A percentile compares a stretch with the other conserved stretches of the same genome.
Evolutionary conservation across 1,139 yeast genomes (phyloP).

Genomic region (Lodderomyces parapsilosis): DNA sequence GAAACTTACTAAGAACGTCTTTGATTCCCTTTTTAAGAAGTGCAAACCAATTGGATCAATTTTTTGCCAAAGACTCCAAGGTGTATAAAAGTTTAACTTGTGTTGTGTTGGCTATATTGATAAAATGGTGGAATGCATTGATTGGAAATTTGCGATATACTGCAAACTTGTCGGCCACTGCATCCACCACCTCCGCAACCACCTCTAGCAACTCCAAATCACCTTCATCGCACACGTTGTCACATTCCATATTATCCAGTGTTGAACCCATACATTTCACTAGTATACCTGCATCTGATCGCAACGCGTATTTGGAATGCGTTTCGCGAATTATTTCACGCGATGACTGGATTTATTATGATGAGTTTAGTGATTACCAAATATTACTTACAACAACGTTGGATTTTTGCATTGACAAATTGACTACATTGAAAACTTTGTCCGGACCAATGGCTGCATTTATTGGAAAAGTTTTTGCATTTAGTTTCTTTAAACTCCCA

Average conservation of each 20-base stretch:
- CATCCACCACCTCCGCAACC: constrained; percentile 3
- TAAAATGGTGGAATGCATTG: constrained; percentile 70
- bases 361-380: constrained; percentile 26
- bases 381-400: constrained; percentile 51
- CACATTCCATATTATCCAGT: neutral
- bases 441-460: constrained; percentile 68
- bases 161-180: constrained; percentile 9
- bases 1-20: constrained; percentile 65
- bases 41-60: constrained; percentile 25
- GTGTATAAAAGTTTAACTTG: constrained; percentile 35
- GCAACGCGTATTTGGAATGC: constrained; percentile 73
- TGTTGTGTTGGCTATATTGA: constrained; percentile 39
- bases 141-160: constrained; percentile 35
- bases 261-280: constrained; percentile 12
- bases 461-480: constrained; percentile 78
- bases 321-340: constrained; percentile 65
- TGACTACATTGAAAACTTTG: constrained; percentile 52
- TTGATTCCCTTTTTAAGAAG: constrained; percentile 65
- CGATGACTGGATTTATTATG: constrained; percentile 53
- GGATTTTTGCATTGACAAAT: constrained; percentile 50
- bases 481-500: constrained; percentile 58
- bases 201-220: neutral
- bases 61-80: constrained; percentile 22
- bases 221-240: neutral
- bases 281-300: constrained; percentile 37